Evolutionary conservation across 2,329 filamentous ascomycete species (phyloP), one percentile per base, ranked within the genome.

Genomic region (Boeremia exigua): DNA sequence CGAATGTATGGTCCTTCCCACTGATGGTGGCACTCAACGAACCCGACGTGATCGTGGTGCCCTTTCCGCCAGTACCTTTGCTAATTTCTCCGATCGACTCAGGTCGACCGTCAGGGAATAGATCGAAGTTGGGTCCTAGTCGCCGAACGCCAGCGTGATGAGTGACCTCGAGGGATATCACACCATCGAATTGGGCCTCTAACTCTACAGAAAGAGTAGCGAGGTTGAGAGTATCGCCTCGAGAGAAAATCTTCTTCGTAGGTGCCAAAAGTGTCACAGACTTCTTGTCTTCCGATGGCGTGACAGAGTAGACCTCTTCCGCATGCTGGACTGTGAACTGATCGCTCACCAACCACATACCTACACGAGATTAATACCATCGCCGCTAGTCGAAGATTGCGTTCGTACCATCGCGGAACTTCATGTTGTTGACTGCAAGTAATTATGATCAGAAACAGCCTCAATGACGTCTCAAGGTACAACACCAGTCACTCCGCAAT

Each of bases 321-420:
- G 86, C 87, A 63, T 88, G 88, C 67, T 88, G 84, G 25, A 86
- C 80, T 45, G 80, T 78, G 69, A 86, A 81, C 58, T 81, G 83
- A 72, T 86, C 82, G 53, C 83, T 85, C 37, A 82, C 80, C 44
- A 88, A 77, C 87, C 87, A 89, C 86, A 88, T 87, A 61, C 78
- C 79, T 80, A 40, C 14, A 28, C 9, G 2, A 9, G 6, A 39
- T 70, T 37, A 66, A 55, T 51, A 17, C 48, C 27, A 45, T 39
- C 39, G 8, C 46, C 27, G 23, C 6, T 1, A 12, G n/a, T 23
- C 25, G 3, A 27, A 37, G 12, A 14, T 38, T 49, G n/a, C 19
- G 23, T 42, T 33, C 70, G 49, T 60, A 75, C 83, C 83, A 81
- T 86, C 84, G 61, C 84, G 82, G 64, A 86, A 86, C 76, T 84